Conservation (phyloP, 2,329 filamentous ascomycete genomes). For the Xylaria sp. region DNA sequence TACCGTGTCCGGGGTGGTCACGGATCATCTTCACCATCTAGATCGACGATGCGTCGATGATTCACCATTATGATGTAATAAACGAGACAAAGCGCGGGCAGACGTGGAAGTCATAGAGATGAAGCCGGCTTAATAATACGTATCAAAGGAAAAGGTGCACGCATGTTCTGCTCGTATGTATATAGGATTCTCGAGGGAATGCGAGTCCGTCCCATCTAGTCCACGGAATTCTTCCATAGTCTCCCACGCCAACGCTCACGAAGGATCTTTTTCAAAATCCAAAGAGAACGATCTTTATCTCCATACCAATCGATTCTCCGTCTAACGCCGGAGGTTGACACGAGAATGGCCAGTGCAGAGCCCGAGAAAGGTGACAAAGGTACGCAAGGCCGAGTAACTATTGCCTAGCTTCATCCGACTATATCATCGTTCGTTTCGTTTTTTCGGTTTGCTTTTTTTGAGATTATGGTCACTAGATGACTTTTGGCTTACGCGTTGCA, state of each 20-base stretch:
- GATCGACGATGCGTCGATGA: background rate
- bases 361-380: slow-evolving; percentile 28
- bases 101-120: no score
- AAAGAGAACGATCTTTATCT: background rate
- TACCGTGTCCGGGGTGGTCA: background rate
- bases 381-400: background rate
- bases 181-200: no score
- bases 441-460: background rate
- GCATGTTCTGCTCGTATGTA: no score
- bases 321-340: background rate
- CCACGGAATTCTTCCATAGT: no score
- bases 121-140: no score
- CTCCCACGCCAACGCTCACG: no score
- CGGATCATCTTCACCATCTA: background rate
- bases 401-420: background rate
- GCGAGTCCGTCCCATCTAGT: no score
- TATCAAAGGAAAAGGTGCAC: no score
- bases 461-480: no score
- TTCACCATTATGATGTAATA: slow-evolving; percentile 1
- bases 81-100: background rate
- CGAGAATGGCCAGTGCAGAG: slow-evolving; percentile 14
- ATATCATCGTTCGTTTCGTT: background rate
- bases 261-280: no score
- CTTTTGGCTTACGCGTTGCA: no score
- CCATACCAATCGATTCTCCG: no score